phyloP scores from a whole-genome alignment of 1,284 basidiomycete species.

The Taiwanofungus camphoratus region DNA sequence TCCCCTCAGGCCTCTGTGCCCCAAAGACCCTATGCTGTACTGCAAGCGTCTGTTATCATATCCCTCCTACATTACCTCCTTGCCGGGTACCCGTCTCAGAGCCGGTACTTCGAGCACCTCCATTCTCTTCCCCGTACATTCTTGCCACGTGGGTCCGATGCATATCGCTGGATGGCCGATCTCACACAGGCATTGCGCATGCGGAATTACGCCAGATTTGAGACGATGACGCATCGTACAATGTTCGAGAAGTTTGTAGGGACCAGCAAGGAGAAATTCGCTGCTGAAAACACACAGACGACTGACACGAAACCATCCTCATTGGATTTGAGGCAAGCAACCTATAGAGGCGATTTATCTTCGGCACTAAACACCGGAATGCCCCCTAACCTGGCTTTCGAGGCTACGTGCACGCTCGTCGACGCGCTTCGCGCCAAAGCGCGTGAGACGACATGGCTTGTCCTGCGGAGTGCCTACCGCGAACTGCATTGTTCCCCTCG shows the following conservation, averaged over 20 bases:
- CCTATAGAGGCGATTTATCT: too few relatives aligned
- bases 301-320: too few relatives aligned
- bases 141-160: conserved; percentile 23
- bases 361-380: conserved; percentile 14
- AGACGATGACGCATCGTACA: conserved; percentile 31
- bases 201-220: conserved; percentile 47
- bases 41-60: conserved; percentile 36
- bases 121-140: conserved; percentile 34
- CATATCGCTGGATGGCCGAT: conserved; percentile 41
- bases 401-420: conserved; percentile 41
- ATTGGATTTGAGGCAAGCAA: too few relatives aligned
- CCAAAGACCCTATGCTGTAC: conserved; percentile 20
- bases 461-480: conserved; percentile 59
- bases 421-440: conserved; percentile 42
- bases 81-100: conserved; percentile 56
- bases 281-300: conserved; percentile 17
- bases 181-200: conserved; percentile 43
- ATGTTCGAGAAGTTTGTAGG: conserved; percentile 13
- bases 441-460: conserved; percentile 48
- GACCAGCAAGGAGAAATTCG: not conserved
- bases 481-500: conserved; percentile 45
- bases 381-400: conserved; percentile 28
- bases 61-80: conserved; percentile 51
- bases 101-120: conserved; percentile 42
- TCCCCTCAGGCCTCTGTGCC: conserved; percentile 8